Evolutionary conservation across 2,329 filamentous ascomycete genomes (phyloP).

Genomic region (Beauveria australis): DNA sequence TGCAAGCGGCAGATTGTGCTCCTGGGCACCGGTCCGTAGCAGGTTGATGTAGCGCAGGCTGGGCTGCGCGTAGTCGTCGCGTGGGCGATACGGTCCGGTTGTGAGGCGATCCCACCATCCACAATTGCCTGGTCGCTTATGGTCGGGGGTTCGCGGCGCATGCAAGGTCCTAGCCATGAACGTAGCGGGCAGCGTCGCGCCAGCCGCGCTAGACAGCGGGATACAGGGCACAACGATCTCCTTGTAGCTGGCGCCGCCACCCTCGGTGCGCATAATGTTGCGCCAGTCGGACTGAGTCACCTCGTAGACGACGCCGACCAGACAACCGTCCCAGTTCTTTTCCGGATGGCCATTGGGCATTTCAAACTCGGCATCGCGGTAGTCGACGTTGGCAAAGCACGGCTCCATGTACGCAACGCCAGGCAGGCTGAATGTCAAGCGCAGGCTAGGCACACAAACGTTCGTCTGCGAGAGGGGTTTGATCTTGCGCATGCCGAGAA

Average conservation of each 20-base stretch:
- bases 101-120: conserved; percentile 41
- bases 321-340: conserved; percentile 62
- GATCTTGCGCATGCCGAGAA: conserved; percentile 70
- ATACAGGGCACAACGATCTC: conserved; percentile 77
- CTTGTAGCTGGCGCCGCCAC: conserved; percentile 74
- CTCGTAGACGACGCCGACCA: conserved; percentile 93
- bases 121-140: conserved; percentile 23
- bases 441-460: conserved; percentile 70
- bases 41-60: conserved; percentile 77
- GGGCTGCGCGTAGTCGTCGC: conserved; percentile 69
- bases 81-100: conserved; percentile 44
- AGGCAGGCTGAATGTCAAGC: conserved; percentile 76
- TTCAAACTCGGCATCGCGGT: conserved; percentile 31
- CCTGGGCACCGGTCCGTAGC: conserved; percentile 66
- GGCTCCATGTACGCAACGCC: conserved; percentile 83
- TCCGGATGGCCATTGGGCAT: not conserved
- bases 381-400: conserved; percentile 78
- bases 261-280: conserved; percentile 84
- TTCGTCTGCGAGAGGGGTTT: conserved; percentile 72
- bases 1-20: conserved; percentile 69
- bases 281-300: conserved; percentile 76
- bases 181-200: conserved; percentile 42
- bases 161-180: conserved; percentile 85
- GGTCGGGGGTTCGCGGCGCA: conserved; percentile 46
- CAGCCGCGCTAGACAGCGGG: conserved; percentile 41